These are phyloP conservation scores for Triticum timopheevii DNA, from an alignment of 176 grass and related monocot species.

Conservation along the genomic window DNA sequence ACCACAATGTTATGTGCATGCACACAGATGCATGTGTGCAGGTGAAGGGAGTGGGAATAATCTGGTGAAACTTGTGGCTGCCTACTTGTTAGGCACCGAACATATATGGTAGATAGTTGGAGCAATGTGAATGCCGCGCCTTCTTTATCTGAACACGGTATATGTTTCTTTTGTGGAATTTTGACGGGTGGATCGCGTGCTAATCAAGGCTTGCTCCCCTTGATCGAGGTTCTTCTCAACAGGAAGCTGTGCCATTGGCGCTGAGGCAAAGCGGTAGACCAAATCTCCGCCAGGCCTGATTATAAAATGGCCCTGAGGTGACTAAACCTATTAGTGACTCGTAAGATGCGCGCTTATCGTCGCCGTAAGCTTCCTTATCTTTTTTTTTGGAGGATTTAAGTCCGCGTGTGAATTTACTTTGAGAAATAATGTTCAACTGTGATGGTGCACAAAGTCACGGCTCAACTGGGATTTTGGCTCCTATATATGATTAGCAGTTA, in stretches of 20 bases:
- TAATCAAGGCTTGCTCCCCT: constrained; percentile 29
- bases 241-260: constrained; percentile 14
- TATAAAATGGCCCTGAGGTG: constrained; percentile 44
- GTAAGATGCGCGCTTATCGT: constrained; percentile 52
- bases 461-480: constrained; percentile 23
- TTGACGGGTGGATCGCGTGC: constrained; percentile 29
- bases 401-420: constrained; percentile 33
- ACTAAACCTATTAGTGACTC: constrained; percentile 42
- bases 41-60: constrained; percentile 25
- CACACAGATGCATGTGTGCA: background rate
- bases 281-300: constrained; percentile 28
- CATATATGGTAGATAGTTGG: background rate
- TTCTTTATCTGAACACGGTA: background rate
- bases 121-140: constrained; percentile 25
- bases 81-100: constrained; percentile 49
- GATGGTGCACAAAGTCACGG: constrained; percentile 13
- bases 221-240: constrained; percentile 28
- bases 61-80: constrained; percentile 22
- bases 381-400: background rate
- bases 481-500: background rate
- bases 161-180: constrained; percentile 22
- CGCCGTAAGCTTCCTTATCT: constrained; percentile 35
- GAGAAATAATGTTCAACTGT: background rate
- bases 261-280: constrained; percentile 10
- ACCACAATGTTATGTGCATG: background rate